Percentiles rank a stretch among this genome's conserved stretches.
Evolutionary conservation across 306 rosid genomes (phyloP).

Genomic region (Lotus japonicus): DNA sequence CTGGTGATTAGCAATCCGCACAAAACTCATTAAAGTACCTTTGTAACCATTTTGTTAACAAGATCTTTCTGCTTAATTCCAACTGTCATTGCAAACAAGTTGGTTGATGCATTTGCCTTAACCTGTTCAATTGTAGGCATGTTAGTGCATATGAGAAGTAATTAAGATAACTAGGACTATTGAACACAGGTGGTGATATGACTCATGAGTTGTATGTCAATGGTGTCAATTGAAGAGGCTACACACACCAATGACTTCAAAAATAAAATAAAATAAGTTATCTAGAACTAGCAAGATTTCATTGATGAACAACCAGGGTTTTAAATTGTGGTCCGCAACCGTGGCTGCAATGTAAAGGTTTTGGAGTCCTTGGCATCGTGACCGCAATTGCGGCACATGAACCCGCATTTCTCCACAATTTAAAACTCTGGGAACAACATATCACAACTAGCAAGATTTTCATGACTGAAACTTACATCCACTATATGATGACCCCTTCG

Average conservation of each 20-base stretch:
- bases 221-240: neutral
- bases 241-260: neutral
- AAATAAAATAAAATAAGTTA: neutral
- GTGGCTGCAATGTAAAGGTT: too few relatives aligned
- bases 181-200: neutral
- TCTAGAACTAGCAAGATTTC: too few relatives aligned
- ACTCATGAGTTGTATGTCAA: too few relatives aligned
- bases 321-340: too few relatives aligned
- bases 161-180: neutral
- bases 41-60: slow-evolving; percentile 66
- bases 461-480: slow-evolving; percentile 18
- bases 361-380: too few relatives aligned
- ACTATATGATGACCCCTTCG: neutral
- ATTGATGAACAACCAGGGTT: too few relatives aligned
- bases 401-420: too few relatives aligned
- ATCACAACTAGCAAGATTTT: neutral
- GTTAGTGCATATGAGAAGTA: slow-evolving; percentile 7
- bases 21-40: slow-evolving; percentile 40
- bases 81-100: slow-evolving; percentile 61
- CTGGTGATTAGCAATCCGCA: neutral
- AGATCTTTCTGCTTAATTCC: slow-evolving; percentile 78
- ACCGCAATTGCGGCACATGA: too few relatives aligned
- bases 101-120: slow-evolving; percentile 27
- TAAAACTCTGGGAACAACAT: neutral
- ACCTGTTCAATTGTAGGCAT: slow-evolving; percentile 25